phyloP scores from a whole-genome alignment of 2,329 filamentous ascomycete species.

The Xylariaceae sp. region DNA sequence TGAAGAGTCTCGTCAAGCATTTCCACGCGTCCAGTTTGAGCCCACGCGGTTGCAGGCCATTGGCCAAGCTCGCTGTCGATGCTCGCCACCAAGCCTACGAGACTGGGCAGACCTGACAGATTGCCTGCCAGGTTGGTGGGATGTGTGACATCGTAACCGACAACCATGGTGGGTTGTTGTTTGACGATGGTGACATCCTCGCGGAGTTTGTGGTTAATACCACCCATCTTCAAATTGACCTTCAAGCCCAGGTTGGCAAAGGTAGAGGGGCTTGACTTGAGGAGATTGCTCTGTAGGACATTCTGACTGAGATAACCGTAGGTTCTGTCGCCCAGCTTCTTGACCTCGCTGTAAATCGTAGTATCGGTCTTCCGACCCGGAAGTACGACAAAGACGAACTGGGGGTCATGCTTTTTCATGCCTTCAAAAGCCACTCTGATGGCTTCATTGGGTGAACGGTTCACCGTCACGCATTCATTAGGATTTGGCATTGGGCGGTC shows the following conservation, averaged over 20 bases:
- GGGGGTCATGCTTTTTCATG: constrained; percentile 32
- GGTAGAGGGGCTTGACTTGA: constrained; percentile 40
- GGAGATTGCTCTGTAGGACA: constrained; percentile 42
- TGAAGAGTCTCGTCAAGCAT: constrained; percentile 60
- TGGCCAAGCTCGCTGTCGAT: constrained; percentile 66
- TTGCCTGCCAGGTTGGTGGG: constrained; percentile 67
- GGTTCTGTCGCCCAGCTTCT: constrained; percentile 59
- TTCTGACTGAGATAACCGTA: constrained; percentile 67
- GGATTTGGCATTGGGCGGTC: constrained; percentile 7
- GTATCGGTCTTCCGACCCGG: constrained; percentile 40
- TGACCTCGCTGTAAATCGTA: constrained; percentile 59
- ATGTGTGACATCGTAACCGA: constrained; percentile 85
- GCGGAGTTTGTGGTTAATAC: constrained; percentile 62
- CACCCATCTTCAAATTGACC: constrained; percentile 75
- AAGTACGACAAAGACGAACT: constrained; percentile 59
- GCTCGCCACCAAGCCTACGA: constrained; percentile 76
- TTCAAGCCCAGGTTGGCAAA: constrained; percentile 69
- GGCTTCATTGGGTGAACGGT: constrained; percentile 17
- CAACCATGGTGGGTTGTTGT: constrained; percentile 68
- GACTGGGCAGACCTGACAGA: constrained; percentile 57
- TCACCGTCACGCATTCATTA: constrained; percentile 9
- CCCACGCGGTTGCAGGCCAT: constrained; percentile 68
- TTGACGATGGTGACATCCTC: constrained; percentile 55
- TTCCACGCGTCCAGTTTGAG: constrained; percentile 62
- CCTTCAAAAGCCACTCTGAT: constrained; percentile 32